phyloP scores from a whole-genome alignment of 805 yeast genomes.

The Spathaspora hagerdaliae region DNA sequence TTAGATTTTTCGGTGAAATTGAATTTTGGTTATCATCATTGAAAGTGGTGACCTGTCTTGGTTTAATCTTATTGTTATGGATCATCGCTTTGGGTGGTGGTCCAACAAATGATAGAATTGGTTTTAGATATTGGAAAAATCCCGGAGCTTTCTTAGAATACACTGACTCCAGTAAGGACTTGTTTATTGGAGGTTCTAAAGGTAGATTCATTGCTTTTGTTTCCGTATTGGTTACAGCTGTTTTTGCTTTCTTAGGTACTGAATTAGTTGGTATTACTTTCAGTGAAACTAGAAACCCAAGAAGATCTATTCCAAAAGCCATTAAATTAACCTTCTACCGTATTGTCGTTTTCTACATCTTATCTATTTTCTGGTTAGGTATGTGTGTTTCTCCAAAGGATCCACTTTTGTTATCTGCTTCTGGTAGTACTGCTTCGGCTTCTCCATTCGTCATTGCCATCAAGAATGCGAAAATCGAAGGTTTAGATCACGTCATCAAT shows the following conservation, averaged over 20 bases:
- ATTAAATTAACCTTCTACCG: constrained; percentile 66
- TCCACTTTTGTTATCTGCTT: constrained; percentile 45
- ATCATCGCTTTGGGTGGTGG: constrained; percentile 75
- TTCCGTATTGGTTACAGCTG: constrained; percentile 61
- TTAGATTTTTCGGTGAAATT: constrained; percentile 49
- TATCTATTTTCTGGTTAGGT: constrained; percentile 61
- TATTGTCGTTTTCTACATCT: constrained; percentile 58
- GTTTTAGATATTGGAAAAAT: constrained; percentile 65
- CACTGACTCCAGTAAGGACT: constrained; percentile 37
- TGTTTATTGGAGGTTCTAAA: constrained; percentile 35
- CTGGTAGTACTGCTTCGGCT: constrained; percentile 60
- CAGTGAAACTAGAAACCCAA: constrained; percentile 66
- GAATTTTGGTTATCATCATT: constrained; percentile 64
- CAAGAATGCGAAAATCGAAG: constrained; percentile 57
- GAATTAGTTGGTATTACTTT: constrained; percentile 71
- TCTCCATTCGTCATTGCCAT: constrained; percentile 86
- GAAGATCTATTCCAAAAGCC: constrained; percentile 68
- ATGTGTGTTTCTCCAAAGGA: constrained; percentile 63
- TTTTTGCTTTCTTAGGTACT: constrained; percentile 69
- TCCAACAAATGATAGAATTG: constrained; percentile 68
- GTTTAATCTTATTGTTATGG: constrained; percentile 60
- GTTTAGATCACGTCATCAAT: constrained; percentile 71
- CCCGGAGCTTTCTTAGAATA: constrained; percentile 60
- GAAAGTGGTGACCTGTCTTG: constrained; percentile 62
- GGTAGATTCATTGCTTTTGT: constrained; percentile 62